Conservation (phyloP, 164 flowering plant species). For the Sedum album region DNA sequence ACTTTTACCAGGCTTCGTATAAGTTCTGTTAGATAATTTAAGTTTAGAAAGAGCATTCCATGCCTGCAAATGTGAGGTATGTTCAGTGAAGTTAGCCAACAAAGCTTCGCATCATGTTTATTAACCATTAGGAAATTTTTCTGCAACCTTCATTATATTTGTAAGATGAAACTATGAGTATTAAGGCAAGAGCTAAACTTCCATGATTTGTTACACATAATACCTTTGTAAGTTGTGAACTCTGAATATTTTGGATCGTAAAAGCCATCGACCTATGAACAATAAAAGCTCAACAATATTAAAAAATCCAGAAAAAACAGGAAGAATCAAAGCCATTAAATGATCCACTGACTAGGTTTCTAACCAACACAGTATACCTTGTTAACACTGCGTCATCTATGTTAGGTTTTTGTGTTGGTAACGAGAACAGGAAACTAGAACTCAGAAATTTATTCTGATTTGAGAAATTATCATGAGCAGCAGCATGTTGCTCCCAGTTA, state of each 20-base stretch:
- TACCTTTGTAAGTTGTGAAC: constrained; percentile 56
- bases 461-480: constrained; percentile 39
- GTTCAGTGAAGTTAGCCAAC: background rate
- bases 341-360: background rate
- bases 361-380: constrained; percentile 23
- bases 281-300: too few species aligned
- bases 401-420: constrained; percentile 45
- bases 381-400: constrained; percentile 19
- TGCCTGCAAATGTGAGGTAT: constrained; percentile 62
- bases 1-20: constrained; percentile 65
- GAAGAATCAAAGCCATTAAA: background rate
- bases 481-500: constrained; percentile 61
- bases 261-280: constrained; percentile 36
- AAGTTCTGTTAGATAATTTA: constrained; percentile 38
- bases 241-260: constrained; percentile 27
- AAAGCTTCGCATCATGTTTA: background rate
- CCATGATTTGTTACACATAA: too few species aligned
- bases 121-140: too few species aligned
- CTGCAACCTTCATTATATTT: too few species aligned
- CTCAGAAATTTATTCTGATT: constrained; percentile 40
- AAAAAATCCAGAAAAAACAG: too few species aligned
- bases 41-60: constrained; percentile 67
- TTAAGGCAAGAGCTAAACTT: background rate
- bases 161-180: too few species aligned
- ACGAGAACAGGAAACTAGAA: constrained; percentile 60